These are phyloP conservation scores for Sedum album DNA, from an alignment of 164 flowering plant genomes.

Conservation along the genomic window DNA sequence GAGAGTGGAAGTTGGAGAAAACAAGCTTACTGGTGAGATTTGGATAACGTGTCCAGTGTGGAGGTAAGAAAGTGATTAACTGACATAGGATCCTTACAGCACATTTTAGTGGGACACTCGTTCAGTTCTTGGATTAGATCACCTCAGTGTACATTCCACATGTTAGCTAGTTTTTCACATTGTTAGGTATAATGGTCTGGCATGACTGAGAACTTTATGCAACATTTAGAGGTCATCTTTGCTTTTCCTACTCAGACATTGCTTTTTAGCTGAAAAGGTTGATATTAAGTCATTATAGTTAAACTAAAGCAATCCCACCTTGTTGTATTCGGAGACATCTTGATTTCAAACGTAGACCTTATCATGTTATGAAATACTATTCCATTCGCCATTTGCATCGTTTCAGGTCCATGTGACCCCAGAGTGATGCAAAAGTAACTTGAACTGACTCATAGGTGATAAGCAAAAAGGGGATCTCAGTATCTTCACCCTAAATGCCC, in stretches of 20 bases:
- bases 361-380: neutral
- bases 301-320: neutral
- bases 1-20: neutral
- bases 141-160: neutral
- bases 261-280: conserved; percentile 6
- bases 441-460: neutral
- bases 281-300: neutral
- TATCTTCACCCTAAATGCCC: neutral
- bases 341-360: neutral
- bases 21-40: neutral
- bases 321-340: neutral
- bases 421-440: conserved; percentile 3
- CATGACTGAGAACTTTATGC: neutral
- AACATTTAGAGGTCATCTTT: neutral
- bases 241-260: neutral
- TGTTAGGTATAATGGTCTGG: neutral
- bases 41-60: neutral
- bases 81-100: neutral
- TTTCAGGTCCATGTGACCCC: conserved; percentile 4
- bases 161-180: neutral
- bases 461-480: too few species aligned
- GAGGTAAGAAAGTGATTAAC: neutral
- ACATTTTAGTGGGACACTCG: neutral
- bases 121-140: neutral
- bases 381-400: neutral